Evolutionary conservation across 2,329 filamentous ascomycete species (phyloP).

Genomic region (Sarocladium kiliense): DNA sequence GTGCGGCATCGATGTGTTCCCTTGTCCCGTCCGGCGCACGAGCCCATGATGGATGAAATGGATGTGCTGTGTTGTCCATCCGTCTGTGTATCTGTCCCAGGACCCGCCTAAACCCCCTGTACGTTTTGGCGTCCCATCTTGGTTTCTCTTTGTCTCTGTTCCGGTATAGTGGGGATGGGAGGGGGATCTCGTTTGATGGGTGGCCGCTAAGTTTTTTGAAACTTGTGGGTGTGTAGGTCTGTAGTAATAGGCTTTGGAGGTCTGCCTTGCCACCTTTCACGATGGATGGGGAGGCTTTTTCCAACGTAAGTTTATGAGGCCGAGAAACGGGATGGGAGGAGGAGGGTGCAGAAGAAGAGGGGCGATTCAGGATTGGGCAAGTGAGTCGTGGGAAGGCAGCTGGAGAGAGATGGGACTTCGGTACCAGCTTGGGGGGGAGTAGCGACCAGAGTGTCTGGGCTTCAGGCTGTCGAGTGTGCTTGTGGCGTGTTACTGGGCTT

Average conservation of each 20-base stretch:
- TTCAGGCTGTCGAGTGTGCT: too few species aligned
- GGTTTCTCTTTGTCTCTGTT: constrained; percentile 3
- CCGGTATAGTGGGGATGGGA: constrained; percentile 1
- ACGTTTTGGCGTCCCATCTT: constrained; percentile 4
- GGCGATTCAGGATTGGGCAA: neutral
- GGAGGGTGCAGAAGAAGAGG: neutral
- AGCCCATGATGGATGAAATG: neutral
- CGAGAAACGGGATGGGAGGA: neutral
- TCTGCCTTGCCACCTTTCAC: constrained; percentile 7
- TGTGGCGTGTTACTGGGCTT: too few species aligned
- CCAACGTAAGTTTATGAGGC: neutral
- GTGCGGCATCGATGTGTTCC: neutral
- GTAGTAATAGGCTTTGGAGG: constrained; percentile 5
- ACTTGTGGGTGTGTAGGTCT: constrained; percentile 1
- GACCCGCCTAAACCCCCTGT: neutral
- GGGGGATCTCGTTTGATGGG: constrained; percentile 7
- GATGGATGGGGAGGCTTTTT: neutral
- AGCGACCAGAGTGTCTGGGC: too few species aligned
- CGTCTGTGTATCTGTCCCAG: neutral
- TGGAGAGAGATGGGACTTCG: neutral
- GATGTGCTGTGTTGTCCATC: neutral
- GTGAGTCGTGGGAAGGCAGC: too few species aligned
- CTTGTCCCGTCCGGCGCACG: neutral
- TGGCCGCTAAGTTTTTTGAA: neutral
- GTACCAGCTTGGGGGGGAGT: too few species aligned